Evolutionary conservation across 805 yeast species (phyloP).

Genomic region (Wickerhamomyces strasburgensis): DNA sequence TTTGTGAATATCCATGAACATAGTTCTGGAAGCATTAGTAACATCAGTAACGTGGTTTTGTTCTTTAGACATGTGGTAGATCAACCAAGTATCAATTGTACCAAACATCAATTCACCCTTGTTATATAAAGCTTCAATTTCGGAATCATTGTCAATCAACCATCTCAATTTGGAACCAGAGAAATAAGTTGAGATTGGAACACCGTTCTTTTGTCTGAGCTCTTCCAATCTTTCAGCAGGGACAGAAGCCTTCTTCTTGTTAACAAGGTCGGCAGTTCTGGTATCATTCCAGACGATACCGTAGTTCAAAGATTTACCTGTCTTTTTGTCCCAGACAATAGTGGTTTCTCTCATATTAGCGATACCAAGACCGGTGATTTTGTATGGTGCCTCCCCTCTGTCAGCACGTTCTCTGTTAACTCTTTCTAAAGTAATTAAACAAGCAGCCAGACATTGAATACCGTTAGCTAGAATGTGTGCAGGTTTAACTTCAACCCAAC

Average conservation of each 20-base stretch:
- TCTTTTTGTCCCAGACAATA: constrained; percentile 75
- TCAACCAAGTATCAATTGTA: constrained; percentile 91
- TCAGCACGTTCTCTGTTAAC: constrained; percentile 45
- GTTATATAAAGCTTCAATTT: constrained; percentile 62
- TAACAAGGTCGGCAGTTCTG: constrained; percentile 70
- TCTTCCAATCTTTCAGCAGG: constrained; percentile 51
- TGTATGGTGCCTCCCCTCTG: constrained; percentile 47
- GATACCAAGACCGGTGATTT: constrained; percentile 73
- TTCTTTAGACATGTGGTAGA: constrained; percentile 74
- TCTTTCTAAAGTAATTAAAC: constrained; percentile 51
- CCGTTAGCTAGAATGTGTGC: constrained; percentile 76
- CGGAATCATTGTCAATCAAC: constrained; percentile 76
- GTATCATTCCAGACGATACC: constrained; percentile 98
- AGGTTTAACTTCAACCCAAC: constrained; percentile 95
- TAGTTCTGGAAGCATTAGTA: constrained; percentile 88
- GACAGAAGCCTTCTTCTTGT: constrained; percentile 49
- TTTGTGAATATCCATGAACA: constrained; percentile 78
- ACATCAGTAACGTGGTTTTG: constrained; percentile 75
- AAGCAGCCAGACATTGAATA: constrained; percentile 68
- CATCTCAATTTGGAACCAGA: constrained; percentile 87
- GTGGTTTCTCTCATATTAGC: constrained; percentile 97
- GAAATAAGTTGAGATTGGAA: constrained; percentile 87
- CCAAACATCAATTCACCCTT: constrained; percentile 83
- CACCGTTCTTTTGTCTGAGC: constrained; percentile 66
- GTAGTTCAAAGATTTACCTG: constrained; percentile 77